phyloP scores from a whole-genome alignment of 2,329 filamentous ascomycete species.

The Knufia petricola region DNA sequence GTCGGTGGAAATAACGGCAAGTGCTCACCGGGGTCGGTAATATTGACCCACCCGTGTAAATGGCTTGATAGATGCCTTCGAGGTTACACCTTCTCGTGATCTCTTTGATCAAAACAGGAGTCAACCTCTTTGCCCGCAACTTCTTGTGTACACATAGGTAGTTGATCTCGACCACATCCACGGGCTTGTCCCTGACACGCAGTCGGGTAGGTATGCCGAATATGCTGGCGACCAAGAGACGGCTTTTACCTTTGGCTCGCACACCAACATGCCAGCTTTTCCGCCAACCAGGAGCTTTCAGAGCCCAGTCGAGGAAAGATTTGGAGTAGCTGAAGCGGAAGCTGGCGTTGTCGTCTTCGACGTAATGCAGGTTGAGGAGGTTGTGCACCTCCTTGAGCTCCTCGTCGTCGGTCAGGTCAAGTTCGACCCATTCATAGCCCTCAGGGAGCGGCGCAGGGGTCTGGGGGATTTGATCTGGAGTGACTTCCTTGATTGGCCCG shows the following conservation, averaged over 20 bases:
- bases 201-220: conserved; percentile 82
- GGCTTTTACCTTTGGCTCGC: conserved; percentile 62
- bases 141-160: conserved; percentile 99
- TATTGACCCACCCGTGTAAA: conserved; percentile 88
- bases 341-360: conserved; percentile 93
- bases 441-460: conserved; percentile 65
- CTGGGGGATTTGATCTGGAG: conserved; percentile 67
- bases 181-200: conserved; percentile 62
- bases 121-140: conserved; percentile 80
- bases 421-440: conserved; percentile 88
- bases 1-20: conserved; percentile 89
- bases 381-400: conserved; percentile 86
- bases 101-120: conserved; percentile 93
- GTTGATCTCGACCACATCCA: conserved; percentile 87
- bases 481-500: conserved; percentile 73
- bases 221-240: conserved; percentile 89
- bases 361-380: conserved; percentile 84
- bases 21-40: conserved; percentile 87
- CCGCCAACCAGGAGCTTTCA: conserved; percentile 90
- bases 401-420: conserved; percentile 69
- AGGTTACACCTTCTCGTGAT: conserved; percentile 88
- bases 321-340: conserved; percentile 95
- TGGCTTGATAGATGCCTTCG: conserved; percentile 80
- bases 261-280: conserved; percentile 94
- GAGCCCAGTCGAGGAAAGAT: conserved; percentile 83